Conservation (phyloP, 1,284 basidiomycete species). For the Chalciporus piperatoides region DNA sequence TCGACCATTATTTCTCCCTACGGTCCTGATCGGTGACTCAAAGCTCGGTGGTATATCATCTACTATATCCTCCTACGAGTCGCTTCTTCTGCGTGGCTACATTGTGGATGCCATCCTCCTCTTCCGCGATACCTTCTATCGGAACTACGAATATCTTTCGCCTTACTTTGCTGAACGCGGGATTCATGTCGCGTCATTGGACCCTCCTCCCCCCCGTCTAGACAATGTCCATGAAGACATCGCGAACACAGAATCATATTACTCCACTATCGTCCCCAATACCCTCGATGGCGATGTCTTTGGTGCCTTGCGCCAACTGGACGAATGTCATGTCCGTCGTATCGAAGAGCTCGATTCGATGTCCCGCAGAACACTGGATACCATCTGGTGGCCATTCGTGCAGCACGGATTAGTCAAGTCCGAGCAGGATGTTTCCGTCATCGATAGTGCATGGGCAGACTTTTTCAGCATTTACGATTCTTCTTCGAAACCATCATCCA, state of each 20-base stretch:
- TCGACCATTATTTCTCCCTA: slow-evolving; percentile 82
- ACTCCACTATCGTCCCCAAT: slow-evolving; percentile 45
- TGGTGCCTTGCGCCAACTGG: slow-evolving; percentile 58
- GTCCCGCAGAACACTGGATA: slow-evolving; percentile 72
- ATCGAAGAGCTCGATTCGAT: slow-evolving; percentile 73
- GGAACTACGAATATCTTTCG: slow-evolving; percentile 80
- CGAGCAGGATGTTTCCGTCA: slow-evolving; percentile 77
- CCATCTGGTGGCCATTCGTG: slow-evolving; percentile 97
- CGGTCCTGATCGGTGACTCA: slow-evolving; percentile 84
- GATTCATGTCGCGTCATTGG: slow-evolving; percentile 56
- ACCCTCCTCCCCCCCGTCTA: slow-evolving; percentile 58
- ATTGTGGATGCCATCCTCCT: slow-evolving; percentile 85
- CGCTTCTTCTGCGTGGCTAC: slow-evolving; percentile 86
- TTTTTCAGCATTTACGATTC: slow-evolving; percentile 71
- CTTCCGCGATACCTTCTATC: slow-evolving; percentile 85
- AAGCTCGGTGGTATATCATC: slow-evolving; percentile 94
- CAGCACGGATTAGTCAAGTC: slow-evolving; percentile 78
- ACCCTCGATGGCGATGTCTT: slow-evolving; percentile 42
- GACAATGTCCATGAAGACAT: slow-evolving; percentile 49
- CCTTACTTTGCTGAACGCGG: slow-evolving; percentile 76
- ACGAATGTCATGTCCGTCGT: slow-evolving; percentile 59
- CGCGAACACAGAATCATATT: slow-evolving; percentile 65
- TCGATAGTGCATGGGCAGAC: slow-evolving; percentile 89
- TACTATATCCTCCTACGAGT: slow-evolving; percentile 92
- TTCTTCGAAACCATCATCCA: slow-evolving; percentile 16